These are phyloP conservation scores for Cordyceps javanica DNA, from an alignment of 2,329 filamentous ascomycete genomes.

Conservation along the genomic window DNA sequence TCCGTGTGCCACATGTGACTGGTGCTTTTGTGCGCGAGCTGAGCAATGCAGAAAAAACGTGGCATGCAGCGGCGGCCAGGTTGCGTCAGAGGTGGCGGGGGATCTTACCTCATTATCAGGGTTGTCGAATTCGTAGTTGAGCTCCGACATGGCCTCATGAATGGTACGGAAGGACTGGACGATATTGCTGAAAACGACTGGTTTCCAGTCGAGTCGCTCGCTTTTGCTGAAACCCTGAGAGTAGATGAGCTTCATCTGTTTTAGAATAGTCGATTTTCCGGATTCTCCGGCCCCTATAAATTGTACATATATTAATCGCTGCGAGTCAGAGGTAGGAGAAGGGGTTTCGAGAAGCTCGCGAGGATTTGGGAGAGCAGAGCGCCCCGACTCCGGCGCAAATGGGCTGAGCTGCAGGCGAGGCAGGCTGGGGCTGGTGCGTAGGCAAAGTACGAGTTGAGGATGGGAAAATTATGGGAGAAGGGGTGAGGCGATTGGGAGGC, in stretches of 20 bases:
- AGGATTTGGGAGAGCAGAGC: not conserved
- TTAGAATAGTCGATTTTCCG: constrained; percentile 90
- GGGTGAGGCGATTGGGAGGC: not conserved
- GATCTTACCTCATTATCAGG: constrained; percentile 68
- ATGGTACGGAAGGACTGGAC: constrained; percentile 88
- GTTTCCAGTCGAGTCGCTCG: constrained; percentile 89
- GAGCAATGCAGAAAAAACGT: not conserved
- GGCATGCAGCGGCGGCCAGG: not conserved
- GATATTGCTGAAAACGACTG: constrained; percentile 93
- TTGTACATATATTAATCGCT: constrained; percentile 20
- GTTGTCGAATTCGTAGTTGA: constrained; percentile 71
- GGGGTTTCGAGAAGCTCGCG: not conserved
- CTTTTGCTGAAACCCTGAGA: constrained; percentile 82
- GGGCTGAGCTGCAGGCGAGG: constrained; percentile 14
- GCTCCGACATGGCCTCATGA: constrained; percentile 83
- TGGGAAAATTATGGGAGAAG: constrained; percentile 1
- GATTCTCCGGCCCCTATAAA: constrained; percentile 79
- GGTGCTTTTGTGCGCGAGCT: not conserved
- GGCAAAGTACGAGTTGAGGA: too few relatives aligned
- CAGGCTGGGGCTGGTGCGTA: not conserved
- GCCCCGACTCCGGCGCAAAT: not conserved
- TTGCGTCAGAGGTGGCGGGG: not conserved
- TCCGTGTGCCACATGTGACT: not conserved
- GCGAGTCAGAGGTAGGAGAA: constrained; percentile 16
- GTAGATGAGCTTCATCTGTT: constrained; percentile 99